phyloP scores from a whole-genome alignment of 108 stramenopile species.

The Epipyxis sp. region DNA sequence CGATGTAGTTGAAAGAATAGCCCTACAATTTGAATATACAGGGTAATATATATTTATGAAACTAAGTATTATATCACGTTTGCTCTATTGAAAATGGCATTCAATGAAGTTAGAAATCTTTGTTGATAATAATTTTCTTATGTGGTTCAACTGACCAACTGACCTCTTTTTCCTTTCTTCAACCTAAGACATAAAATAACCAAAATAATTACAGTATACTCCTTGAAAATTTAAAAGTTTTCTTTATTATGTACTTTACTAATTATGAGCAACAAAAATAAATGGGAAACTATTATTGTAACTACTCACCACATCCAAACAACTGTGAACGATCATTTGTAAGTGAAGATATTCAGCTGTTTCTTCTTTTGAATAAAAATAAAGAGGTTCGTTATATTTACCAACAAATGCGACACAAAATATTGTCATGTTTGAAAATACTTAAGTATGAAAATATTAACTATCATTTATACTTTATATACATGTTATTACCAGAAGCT shows the following conservation, averaged over 20 bases:
- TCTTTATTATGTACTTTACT: too few relatives aligned
- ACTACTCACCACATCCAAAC: constrained; percentile 1
- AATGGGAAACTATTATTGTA: too few relatives aligned
- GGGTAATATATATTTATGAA: too few relatives aligned
- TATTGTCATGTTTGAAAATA: constrained; percentile 18
- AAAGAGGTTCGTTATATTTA: constrained; percentile 4
- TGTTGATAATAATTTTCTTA: neutral
- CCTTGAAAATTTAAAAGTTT: too few relatives aligned
- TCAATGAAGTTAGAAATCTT: neutral
- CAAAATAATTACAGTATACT: too few relatives aligned
- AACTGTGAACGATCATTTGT: constrained; percentile 10
- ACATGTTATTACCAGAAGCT: too few relatives aligned
- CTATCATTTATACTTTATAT: too few relatives aligned
- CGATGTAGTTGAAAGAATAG: neutral
- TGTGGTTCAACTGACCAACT: neutral
- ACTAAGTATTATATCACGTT: neutral
- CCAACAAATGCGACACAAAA: neutral
- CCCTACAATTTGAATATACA: too few relatives aligned
- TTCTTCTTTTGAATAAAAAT: constrained; percentile 17
- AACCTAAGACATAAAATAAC: too few relatives aligned
- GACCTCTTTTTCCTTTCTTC: constrained; percentile 17
- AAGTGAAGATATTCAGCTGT: constrained; percentile 5
- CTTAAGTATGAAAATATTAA: too few relatives aligned
- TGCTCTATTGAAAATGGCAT: neutral
- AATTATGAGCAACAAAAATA: too few relatives aligned